Conservation (phyloP, 495 filamentous ascomycete genomes). For the Aspergillus carlsbadensis region DNA sequence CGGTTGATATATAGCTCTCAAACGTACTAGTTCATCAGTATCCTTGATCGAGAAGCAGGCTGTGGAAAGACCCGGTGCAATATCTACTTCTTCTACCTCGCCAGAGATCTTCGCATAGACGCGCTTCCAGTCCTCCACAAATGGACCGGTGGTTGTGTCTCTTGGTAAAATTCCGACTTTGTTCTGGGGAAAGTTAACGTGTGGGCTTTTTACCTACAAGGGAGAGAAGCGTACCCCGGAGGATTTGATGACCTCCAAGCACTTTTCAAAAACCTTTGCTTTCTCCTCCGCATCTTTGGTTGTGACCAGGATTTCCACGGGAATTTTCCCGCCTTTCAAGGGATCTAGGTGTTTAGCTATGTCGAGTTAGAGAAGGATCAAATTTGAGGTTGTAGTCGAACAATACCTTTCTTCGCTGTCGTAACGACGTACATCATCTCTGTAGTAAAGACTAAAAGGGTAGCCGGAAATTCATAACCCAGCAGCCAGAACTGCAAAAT, state of each 20-base stretch:
- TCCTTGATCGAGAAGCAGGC: conserved; percentile 93
- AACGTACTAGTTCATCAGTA: conserved; percentile 77
- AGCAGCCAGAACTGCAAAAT: conserved; percentile 85
- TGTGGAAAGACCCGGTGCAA: conserved; percentile 73
- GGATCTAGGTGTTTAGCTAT: conserved; percentile 90
- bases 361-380: neutral
- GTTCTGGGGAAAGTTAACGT: conserved; percentile 50
- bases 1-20: neutral
- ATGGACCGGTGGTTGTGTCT: conserved; percentile 80
- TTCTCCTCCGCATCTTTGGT: conserved; percentile 90
- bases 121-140: conserved; percentile 95
- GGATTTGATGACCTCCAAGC: conserved; percentile 78
- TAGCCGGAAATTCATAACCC: conserved; percentile 97
- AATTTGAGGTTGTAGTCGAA: neutral
- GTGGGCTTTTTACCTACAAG: neutral
- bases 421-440: conserved; percentile 89
- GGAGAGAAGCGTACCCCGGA: conserved; percentile 65
- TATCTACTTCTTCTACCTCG: conserved; percentile 87
- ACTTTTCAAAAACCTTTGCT: conserved; percentile 78
- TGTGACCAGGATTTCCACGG: conserved; percentile 82
- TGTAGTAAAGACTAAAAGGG: conserved; percentile 84
- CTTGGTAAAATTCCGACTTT: conserved; percentile 86
- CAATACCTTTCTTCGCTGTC: conserved; percentile 90
- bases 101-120: conserved; percentile 70
- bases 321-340: conserved; percentile 86